phyloP scores from a whole-genome alignment of 306 rosid genomes.

The Lathyrus aphaca region DNA sequence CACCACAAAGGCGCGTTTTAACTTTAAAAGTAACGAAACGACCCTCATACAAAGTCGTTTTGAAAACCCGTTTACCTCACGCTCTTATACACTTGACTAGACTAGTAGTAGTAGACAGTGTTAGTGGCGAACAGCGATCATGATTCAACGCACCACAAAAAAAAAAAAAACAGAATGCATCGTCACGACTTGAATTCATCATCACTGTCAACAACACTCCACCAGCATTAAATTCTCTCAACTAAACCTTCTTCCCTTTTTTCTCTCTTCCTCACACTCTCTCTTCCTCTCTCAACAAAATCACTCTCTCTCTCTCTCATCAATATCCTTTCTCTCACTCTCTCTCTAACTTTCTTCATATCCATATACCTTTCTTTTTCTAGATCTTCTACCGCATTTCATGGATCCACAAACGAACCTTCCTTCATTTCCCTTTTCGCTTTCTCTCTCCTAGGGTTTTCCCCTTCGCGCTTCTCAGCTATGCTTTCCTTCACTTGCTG shows the following conservation, averaged over 20 bases:
- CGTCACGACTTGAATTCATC: not conserved
- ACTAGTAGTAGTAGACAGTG: conserved; percentile 38
- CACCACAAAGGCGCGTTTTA: conserved; percentile 6
- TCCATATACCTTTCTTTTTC: not conserved
- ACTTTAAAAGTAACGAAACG: conserved; percentile 8
- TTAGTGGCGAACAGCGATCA: conserved; percentile 25
- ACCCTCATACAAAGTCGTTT: not conserved
- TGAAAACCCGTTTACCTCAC: conserved; percentile 4
- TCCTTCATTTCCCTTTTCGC: conserved; percentile 44
- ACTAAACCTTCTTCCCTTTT: not conserved
- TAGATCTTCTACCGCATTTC: conserved; percentile 74
- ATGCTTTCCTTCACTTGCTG: conserved; percentile 44
- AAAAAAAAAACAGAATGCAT: conserved; percentile 7
- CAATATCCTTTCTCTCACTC: not conserved
- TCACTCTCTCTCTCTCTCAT: conserved; percentile 21
- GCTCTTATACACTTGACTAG: conserved; percentile 22
- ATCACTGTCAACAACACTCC: conserved; percentile 43
- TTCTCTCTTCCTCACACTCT: conserved; percentile 5
- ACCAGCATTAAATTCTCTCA: conserved; percentile 40
- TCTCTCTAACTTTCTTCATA: not conserved
- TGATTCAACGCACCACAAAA: not conserved
- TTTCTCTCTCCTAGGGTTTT: conserved; percentile 77
- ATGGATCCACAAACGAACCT: conserved; percentile 65
- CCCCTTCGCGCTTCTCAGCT: conserved; percentile 12
- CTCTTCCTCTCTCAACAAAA: not conserved